Base-by-base conservation (phyloP, 495 filamentous ascomycete species). In the Lepraria neglecta region DNA sequence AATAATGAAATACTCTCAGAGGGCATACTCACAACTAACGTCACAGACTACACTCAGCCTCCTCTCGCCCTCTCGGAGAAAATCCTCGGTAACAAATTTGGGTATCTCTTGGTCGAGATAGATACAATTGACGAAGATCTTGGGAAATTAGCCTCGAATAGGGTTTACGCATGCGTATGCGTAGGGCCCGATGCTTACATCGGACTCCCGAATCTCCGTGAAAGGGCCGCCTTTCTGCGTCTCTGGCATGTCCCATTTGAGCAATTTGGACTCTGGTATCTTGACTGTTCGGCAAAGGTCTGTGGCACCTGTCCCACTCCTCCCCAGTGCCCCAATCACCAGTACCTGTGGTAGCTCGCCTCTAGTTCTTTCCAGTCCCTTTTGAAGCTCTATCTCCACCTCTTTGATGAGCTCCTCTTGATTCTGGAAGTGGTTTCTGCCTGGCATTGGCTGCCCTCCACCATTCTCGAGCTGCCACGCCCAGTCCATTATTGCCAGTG, bases 191-290 rank as follows among this genome's bases (percentile, higher is more conserved):
- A 19, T 33, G 45, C 40, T 33, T 31, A 59, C 44, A 56, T 80
- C 76, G 10, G 70, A 67, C 68, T 91, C 86, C 60, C 87, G 76
- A 70, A 97, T 94, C 75, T 97, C 92, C 66, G 78, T 73, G 78
- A 95, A 97, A 28, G 92, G 92, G 15, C 92, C 92, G 9, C 69
- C 86, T 69, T 80, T 81, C 3, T 75, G 77, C n/a, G 92, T 97
- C 82, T 97, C 94, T 2, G 78, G 84, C 74, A 98, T 80, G 78
- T 97, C 94, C 92, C 92, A 97, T 78, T 91, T 83, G 67, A 92
- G 73, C 65, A 96, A 84, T 65, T 88, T 82, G 61, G 83, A 81
- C 19, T 86, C 81, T 12, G 85, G 82, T 35, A 96, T 77, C 48
- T 91, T 92, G 27, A 84, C 87, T 74, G 85, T 84, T 67, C 82